phyloP scores from a whole-genome alignment of 1,284 basidiomycete species.

The Jaminaea rosea region DNA sequence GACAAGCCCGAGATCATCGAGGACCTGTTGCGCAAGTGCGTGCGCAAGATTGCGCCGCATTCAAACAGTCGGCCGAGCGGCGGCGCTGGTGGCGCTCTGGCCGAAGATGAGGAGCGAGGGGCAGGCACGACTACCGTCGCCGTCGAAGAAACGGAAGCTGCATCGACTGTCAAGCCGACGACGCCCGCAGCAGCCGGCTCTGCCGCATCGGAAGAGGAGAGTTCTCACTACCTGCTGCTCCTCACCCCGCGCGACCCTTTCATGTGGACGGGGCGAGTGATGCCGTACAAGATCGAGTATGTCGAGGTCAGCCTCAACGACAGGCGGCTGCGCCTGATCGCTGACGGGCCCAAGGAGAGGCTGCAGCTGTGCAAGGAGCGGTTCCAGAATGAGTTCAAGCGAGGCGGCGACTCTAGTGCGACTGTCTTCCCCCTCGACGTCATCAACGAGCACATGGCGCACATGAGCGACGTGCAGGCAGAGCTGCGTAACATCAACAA shows the following conservation, averaged over 20 bases:
- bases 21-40: conserved; percentile 74
- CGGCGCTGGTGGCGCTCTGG: conserved; percentile 32
- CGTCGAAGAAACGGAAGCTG: neutral
- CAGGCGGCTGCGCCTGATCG: conserved; percentile 38
- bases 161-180: neutral
- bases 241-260: conserved; percentile 79
- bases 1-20: conserved; percentile 73
- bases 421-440: conserved; percentile 51
- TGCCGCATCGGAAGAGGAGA: conserved; percentile 29
- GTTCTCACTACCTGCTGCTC: conserved; percentile 66
- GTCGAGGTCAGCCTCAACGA: conserved; percentile 42
- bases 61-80: too few species aligned
- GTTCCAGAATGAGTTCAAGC: conserved; percentile 52
- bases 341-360: conserved; percentile 66
- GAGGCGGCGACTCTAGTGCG: neutral
- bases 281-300: conserved; percentile 50
- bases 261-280: conserved; percentile 81
- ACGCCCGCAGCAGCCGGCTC: neutral
- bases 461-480: conserved; percentile 77
- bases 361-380: conserved; percentile 69
- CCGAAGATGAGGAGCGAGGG: conserved; percentile 28
- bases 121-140: neutral
- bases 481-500: conserved; percentile 83
- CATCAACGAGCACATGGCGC: conserved; percentile 77
- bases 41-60: conserved; percentile 32